Evolutionary conservation across 306 rosid species (phyloP), one percentile per base, ranked within the genome.

Genomic region (Canavalia gladiata): DNA sequence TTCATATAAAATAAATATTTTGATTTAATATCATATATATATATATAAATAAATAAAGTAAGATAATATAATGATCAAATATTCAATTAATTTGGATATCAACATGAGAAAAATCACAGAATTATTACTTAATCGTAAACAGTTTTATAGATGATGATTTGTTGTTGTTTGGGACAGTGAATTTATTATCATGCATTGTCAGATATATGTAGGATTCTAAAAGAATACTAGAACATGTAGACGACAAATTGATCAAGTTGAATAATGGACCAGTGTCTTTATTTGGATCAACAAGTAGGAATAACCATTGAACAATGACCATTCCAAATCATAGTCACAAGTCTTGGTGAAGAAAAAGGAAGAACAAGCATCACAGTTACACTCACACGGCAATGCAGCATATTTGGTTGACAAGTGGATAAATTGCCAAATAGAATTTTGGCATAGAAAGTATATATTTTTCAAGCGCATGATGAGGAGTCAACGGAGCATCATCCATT

Each of bases 361-460:
- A 43, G 70, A 59, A 28, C 33, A 52, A 28, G 37, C 51, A 71
- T 51, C 47, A 11, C 41, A 73, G 55, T 10, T 73, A 25, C 6
- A 11, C 65, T 3, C 3, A 33, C 5, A 29, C 4, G 8, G 51
- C 72, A 76, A 33, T 2, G 11, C 4, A 5, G 51, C 72, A 76
- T 60, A 46, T 46, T 60, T 76, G 1, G 35, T 76, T 34, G 60
- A 74, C 69, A 74, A 74, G 79, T 74, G 62, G 79, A 42, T 10
- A 3, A 54, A 39, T 72, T 34, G 29, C 62, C 49, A 28, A 46
- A 51, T 70, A 37, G 73, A 37, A 68, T 5, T 68, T 66, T 31
- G 31, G 41, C n/a, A 29, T 5, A 8, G 12, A 0, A 64, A 18
- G 25, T 18, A 18, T 18, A 18, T 18, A 18, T 18, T 18, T 18